Percentiles rank a stretch among this genome's conserved stretches.
Evolutionary conservation across 805 yeast species (phyloP).

Genomic region (Ogataea polymorpha): DNA sequence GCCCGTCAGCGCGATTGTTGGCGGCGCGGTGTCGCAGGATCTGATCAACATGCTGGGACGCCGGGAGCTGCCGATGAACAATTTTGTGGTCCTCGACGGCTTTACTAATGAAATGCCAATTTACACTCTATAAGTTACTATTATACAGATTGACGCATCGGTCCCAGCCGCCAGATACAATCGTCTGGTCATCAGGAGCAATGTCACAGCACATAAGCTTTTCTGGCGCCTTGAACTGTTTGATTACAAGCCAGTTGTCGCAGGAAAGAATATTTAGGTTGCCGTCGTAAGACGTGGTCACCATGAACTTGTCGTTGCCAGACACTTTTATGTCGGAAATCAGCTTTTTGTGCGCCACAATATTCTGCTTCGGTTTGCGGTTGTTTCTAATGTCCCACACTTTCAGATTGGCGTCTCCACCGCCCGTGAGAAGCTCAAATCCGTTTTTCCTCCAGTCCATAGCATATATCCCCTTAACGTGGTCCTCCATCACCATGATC

Average conservation of each 20-base stretch:
- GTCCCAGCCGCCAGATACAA: conserved; percentile 82
- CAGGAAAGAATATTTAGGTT: conserved; percentile 58
- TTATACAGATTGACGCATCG: conserved; percentile 57
- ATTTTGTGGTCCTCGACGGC: conserved; percentile 76
- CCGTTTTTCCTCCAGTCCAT: conserved; percentile 79
- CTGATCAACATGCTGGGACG: conserved; percentile 76
- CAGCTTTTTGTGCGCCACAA: conserved; percentile 74
- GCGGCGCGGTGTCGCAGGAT: conserved; percentile 90
- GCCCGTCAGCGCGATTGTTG: conserved; percentile 83
- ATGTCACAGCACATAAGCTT: conserved; percentile 72
- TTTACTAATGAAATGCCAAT: conserved; percentile 72
- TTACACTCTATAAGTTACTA: conserved; percentile 41
- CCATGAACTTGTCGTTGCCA: conserved; percentile 41
- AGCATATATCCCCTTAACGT: conserved; percentile 66
- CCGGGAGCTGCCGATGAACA: conserved; percentile 78
- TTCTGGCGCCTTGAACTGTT: conserved; percentile 56
- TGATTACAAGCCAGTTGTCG: conserved; percentile 64
- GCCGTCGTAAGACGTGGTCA: conserved; percentile 72
- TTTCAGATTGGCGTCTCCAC: conserved; percentile 76
- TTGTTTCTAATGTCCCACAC: conserved; percentile 78
- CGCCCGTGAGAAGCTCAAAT: conserved; percentile 71
- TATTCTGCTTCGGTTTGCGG: conserved; percentile 36
- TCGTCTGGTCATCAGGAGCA: conserved; percentile 35
- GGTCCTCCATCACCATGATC: conserved; percentile 58
- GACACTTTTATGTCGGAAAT: conserved; percentile 64